A percentile compares a stretch with the other conserved stretches of the same genome.
Evolutionary conservation across 768 basidiomycete species (phyloP).

Genomic region (Pisolithus albus): DNA sequence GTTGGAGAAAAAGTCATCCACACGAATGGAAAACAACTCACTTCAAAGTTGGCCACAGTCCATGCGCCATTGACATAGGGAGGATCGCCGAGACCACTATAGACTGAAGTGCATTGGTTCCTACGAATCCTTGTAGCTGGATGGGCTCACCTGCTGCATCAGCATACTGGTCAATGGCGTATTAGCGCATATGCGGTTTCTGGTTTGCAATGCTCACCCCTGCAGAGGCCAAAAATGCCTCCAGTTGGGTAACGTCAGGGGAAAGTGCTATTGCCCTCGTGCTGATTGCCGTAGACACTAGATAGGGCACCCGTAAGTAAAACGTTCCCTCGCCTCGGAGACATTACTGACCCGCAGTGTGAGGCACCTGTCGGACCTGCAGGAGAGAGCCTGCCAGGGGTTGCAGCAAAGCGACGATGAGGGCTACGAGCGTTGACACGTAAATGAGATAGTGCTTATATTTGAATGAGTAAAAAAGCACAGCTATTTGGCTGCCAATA

Average conservation of each 20-base stretch:
- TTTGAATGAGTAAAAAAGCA: constrained; percentile 39
- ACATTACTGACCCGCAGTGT: constrained; percentile 13
- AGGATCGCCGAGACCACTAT: constrained; percentile 44
- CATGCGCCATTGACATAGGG: constrained; percentile 48
- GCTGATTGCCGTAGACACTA: constrained; percentile 31
- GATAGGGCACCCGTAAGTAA: constrained; percentile 19
- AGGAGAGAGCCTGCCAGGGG: constrained; percentile 45
- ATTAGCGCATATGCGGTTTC: background rate
- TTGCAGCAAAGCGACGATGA: constrained; percentile 44
- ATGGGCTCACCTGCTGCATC: constrained; percentile 20
- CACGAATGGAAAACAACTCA: constrained; percentile 18
- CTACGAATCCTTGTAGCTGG: background rate
- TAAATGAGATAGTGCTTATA: constrained; percentile 51
- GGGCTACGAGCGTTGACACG: constrained; percentile 44
- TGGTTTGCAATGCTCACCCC: constrained; percentile 34
- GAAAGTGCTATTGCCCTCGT: constrained; percentile 39
- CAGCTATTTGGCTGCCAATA: constrained; percentile 33
- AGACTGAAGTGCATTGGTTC: constrained; percentile 14
- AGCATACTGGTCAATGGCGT: constrained; percentile 29
- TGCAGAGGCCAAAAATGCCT: constrained; percentile 52
- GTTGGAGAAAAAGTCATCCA: background rate
- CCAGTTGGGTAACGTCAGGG: constrained; percentile 38
- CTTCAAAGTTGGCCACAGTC: constrained; percentile 50
- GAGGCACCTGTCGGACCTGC: constrained; percentile 17
- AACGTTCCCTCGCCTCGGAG: constrained; percentile 5